Base-by-base conservation (phyloP, 163 green algal species). In the Scenedesmus sp. region DNA sequence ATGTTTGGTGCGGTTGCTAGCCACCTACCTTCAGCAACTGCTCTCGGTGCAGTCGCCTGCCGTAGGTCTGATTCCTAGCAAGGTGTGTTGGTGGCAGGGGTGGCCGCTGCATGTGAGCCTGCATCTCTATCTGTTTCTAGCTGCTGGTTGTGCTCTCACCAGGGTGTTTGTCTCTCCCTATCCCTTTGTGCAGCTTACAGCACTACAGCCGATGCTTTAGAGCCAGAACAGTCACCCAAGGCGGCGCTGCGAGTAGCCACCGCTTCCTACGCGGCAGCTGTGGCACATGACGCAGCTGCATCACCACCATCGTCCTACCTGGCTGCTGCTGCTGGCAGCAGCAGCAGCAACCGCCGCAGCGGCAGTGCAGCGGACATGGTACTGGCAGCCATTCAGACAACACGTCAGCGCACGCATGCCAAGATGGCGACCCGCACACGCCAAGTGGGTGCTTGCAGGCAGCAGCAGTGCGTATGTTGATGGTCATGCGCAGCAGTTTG, bases 331-430 rank as follows among this genome's bases (percentile, higher is more conserved):
- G 51, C 20, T 22, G 16, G 70, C 10, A 56, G 33, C 68, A 84
- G 85, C 72, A 42, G 85, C 51, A n/a, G 85, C 68, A 51, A 44
- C 4, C 26, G 61, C 26, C 53, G 61, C 61, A 35, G 37, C 35
- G 83, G 56, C 22, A 68, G n/a, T 35, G 70, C 85, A 83, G 85
- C 85, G 7, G 85, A 90, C 35, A 56, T 90, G 18, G 85, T 90
- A 33, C 72, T 90, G 13, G 85, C 85, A 33, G 85, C 72, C 4
- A 90, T 90, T 12, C 70, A 90, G 72, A 85, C 85, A 3, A 90
- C 85, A 1, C 70, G 85, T 6, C 85, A 90, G 42, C 85, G 72
- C 40, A 35, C 85, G 30, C 85, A 89, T 65, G 35, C 85, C 30
- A 89, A 89, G 43, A 40, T 53, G 40, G 16, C n/a, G 10, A 44